Evolutionary conservation across 495 filamentous ascomycete species (phyloP), one percentile per base, ranked within the genome.

Genomic region (Neurospora intermedia): DNA sequence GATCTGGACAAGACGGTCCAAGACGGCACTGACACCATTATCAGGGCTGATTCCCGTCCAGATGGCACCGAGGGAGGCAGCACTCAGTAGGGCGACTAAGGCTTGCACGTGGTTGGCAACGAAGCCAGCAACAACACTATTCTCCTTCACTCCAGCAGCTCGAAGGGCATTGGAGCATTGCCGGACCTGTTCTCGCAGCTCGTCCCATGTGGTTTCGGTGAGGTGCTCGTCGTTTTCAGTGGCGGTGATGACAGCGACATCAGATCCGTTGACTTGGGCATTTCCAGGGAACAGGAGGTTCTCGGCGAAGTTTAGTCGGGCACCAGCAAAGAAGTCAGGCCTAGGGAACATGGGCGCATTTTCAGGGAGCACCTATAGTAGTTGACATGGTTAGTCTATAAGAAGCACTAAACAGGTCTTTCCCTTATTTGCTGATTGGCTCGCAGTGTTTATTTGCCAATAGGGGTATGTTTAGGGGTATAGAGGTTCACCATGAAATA

Each of bases 11-110:
- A 97, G 82, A 10, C 94, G 88, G 76, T 97, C 94, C 18, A 98
- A 82, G 5, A 97, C 93, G 35, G 85, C 84, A 71, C 84, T 85
- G 48, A 85, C 83, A n/a, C 93, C 93, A 41, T 89, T 94, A 79
- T 96, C 93, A 0, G 93, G 92, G 75, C 91, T 94, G 62, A 96
- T 91, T 3, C 92, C 92, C 1, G 94, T 95, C 94, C 94, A 98
- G 54, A 95, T 88, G n/a, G 91, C 93, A 23, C 94, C 94, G 15
- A 97, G 81, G 3, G 92, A 88, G 4, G 93, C 88, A 13, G 92
- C 87, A 16, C 93, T 91, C 43, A 98, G 86, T 90, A 97, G 93
- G 15, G 91, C 92, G n/a, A 97, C 88, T 13, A 98, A 84, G 0
- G 94, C 90, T 76, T 94, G 90, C 15, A 86, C 86, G 77, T 97